Evolutionary conservation across 768 basidiomycete genomes (phyloP), one percentile per base, ranked within the genome.

Genomic region (Hericium rajendrae): DNA sequence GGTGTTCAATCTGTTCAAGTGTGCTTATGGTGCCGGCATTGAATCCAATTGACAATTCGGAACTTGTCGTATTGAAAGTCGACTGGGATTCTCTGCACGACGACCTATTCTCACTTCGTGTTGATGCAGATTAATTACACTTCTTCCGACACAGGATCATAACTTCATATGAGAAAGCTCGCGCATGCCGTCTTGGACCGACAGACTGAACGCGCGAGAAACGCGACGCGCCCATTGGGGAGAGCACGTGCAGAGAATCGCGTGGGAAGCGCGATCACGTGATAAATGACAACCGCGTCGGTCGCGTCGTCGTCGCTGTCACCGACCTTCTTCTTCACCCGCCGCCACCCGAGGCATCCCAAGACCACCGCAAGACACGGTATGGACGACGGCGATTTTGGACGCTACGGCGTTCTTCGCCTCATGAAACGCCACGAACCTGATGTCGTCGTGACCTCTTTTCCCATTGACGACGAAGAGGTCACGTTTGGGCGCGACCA

Each of bases 401-500:
- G 86, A 9, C 74, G 77, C 53, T 84, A 78, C 65, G 86, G 86
- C 4, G 84, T 84, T 0, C 70, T 89, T 3, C 79, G 80, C 51
- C 73, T 88, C 53, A 73, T 88, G 68, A 86, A 84, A 63, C 72
- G 74, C 12, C 72, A 70, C 49, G 75, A 78, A 20, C 68, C 73
- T 1, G 69, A 74, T 53, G 68, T 70, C 0, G 71, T 79, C 9
- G 71, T 88, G 24, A 83, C 87, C 1, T 75, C 84, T 1, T 90
- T 85, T 59, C 87, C 87, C 4, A 82, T 90, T 63, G 87, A 90
- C 70, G 75, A 81, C 4, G 76, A 81, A 20, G 73, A 79, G 53
- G 72, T 88, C 53, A 85, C 86, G 0, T 82, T 90, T 69, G 87
- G 88, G 49, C 76, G 84, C 58, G 82, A 84, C 65, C 76, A 76